Base-by-base conservation (phyloP, 805 yeast species). In the Kluyveromyces lactis region DNA sequence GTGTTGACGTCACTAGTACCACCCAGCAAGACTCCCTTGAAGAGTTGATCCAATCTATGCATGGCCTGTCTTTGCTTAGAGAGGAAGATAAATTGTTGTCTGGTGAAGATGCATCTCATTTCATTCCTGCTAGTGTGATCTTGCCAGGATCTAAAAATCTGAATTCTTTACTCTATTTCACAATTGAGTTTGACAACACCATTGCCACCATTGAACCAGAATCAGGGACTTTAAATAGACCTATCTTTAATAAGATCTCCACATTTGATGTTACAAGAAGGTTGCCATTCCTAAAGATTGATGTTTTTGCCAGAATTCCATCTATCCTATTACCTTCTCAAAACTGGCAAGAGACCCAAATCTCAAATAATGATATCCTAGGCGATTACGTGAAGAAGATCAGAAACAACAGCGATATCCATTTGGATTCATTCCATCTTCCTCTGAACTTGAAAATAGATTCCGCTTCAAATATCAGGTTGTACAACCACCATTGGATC, bases 101-200 rank as follows among this genome's bases (percentile, higher is more conserved):
- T 2, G 58, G 61, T 16, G 60, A 62, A 10, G 35, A 48, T 6
- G 51, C 58, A 1, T 50, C 63, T 1, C 52, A 52, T 18, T 54
- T 57, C 31, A 61, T 79, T 33, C 80, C 86, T 31, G 70, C 81
- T 12, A 66, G 72, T 31, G 66, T 76, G 33, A 64, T 75, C 35
- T 64, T 75, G 32, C 79, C 84, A 12, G 72, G 73, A 23, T 55
- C 78, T 48, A 68, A 69, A 38, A 64, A 72, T 26, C 71, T 75
- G 45, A 77, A 77, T 49, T 75, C 92, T 13, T 71, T 95, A 43
- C 72, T 92, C 28, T 86, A 85, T 60, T 73, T 89, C 53, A 86
- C 95, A 2, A 71, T 92, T 33, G 99, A 92, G 62, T 90, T 87
- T 57, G 99, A 92, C 63, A 92, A 92, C 62, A 86, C 90, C 37